A percentile compares a stretch with the other conserved stretches of the same genome.
Evolutionary conservation across 371 early-diverging fungal species (phyloP).

Genomic region (Actinomortierella wolfii): DNA sequence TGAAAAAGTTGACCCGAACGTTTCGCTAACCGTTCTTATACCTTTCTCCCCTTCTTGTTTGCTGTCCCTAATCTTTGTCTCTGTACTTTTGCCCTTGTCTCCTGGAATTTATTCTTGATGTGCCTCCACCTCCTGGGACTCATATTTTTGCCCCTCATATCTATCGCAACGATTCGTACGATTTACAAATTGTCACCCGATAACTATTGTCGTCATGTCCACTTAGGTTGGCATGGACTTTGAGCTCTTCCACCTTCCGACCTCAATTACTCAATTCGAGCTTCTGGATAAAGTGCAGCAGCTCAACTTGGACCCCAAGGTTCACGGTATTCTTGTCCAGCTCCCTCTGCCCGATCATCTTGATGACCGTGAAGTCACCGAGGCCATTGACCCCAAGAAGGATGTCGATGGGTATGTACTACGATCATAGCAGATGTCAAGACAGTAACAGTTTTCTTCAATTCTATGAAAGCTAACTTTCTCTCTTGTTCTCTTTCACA

Average conservation of each 20-base stretch:
- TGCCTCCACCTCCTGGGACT: neutral
- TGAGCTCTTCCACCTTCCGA: slow-evolving; percentile 28
- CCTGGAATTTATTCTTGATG: too few species aligned
- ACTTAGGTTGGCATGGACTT: slow-evolving; percentile 27
- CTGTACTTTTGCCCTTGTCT: neutral
- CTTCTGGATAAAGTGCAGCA: slow-evolving; percentile 60
- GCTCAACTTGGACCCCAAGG: slow-evolving; percentile 75
- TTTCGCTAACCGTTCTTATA: neutral
- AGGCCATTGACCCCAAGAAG: slow-evolving; percentile 83
- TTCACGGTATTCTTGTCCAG: slow-evolving; percentile 95
- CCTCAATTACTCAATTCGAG: slow-evolving; percentile 17
- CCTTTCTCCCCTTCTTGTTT: neutral
- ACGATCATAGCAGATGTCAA: too few species aligned
- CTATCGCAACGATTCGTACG: neutral
- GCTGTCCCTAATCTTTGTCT: neutral
- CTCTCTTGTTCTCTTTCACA: too few species aligned
- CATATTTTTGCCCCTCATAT: neutral
- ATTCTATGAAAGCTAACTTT: too few species aligned
- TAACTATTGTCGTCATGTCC: too few species aligned
- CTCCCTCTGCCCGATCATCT: slow-evolving; percentile 92
- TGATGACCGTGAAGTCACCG: slow-evolving; percentile 76
- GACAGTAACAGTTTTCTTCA: too few species aligned
- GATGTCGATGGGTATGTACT: slow-evolving; percentile 91
- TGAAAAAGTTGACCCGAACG: too few species aligned
- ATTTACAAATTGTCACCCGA: neutral